Conservation (phyloP, 2,329 filamentous ascomycete species). For the Ceratocystis ficicola region DNA sequence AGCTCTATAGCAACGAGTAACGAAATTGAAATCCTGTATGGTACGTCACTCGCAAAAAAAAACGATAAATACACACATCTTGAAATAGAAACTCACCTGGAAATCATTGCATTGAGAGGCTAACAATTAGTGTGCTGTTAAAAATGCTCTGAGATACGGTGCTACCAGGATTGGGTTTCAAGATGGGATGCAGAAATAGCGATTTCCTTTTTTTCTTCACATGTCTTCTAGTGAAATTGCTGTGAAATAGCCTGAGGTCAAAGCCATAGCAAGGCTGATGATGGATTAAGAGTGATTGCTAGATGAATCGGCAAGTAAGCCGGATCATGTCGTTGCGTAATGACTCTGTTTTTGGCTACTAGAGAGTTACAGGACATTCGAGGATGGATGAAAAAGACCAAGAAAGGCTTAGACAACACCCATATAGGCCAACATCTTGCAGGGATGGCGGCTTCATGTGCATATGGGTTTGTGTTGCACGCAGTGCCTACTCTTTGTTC, state of each 20-base stretch:
- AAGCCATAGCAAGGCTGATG: conserved; percentile 9
- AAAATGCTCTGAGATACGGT: background rate
- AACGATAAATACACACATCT: background rate
- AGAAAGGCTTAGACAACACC: background rate
- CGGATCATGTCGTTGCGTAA: background rate
- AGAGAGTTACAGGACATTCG: background rate
- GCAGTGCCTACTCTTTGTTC: background rate
- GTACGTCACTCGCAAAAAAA: background rate
- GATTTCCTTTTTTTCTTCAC: conserved; percentile 2
- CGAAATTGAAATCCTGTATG: background rate
- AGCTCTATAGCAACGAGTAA: background rate
- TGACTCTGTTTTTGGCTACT: background rate
- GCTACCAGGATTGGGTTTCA: background rate
- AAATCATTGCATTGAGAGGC: background rate
- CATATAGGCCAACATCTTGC: background rate
- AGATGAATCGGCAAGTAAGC: background rate
- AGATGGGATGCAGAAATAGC: background rate
- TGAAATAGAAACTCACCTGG: background rate
- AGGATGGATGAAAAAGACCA: background rate
- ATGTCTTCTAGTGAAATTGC: background rate
- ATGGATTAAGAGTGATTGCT: background rate
- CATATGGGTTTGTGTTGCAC: background rate
- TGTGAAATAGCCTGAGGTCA: background rate
- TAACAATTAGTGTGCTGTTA: background rate
- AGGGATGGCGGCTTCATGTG: background rate